phyloP scores from a whole-genome alignment of 768 basidiomycete species.

The Mycena indigotica region DNA sequence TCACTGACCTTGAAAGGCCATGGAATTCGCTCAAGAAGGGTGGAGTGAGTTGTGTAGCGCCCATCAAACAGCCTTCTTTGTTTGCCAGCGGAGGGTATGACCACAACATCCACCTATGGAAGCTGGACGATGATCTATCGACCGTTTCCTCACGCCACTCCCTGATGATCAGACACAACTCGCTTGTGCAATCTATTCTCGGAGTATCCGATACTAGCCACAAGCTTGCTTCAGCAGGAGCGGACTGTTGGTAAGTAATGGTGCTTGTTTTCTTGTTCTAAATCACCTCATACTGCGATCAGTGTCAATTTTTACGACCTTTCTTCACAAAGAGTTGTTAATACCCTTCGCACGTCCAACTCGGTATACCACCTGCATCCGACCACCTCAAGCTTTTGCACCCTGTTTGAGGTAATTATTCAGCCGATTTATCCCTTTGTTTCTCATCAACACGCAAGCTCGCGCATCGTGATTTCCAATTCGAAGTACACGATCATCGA shows the following conservation, averaged over 20 bases:
- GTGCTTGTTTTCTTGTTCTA: no score
- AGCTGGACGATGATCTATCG: constrained; percentile 35
- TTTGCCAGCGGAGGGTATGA: constrained; percentile 56
- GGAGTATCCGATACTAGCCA: constrained; percentile 46
- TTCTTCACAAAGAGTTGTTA: constrained; percentile 44
- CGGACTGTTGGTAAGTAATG: constrained; percentile 38
- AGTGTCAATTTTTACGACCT: constrained; percentile 48
- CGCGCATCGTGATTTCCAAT: constrained; percentile 52
- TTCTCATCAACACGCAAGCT: constrained; percentile 35
- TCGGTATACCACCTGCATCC: constrained; percentile 45
- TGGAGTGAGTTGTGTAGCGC: constrained; percentile 46
- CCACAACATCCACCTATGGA: constrained; percentile 52
- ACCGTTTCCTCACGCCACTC: constrained; percentile 31
- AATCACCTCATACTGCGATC: no score
- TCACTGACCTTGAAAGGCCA: constrained; percentile 27
- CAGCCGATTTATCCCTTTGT: constrained; percentile 3
- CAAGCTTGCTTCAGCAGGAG: constrained; percentile 50
- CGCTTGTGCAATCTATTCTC: constrained; percentile 46
- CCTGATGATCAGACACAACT: constrained; percentile 45
- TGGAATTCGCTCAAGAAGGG: constrained; percentile 38
- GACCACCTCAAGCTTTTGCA: constrained; percentile 40
- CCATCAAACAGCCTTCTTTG: constrained; percentile 41
- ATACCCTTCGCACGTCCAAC: constrained; percentile 45
- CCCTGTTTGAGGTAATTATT: constrained; percentile 43
- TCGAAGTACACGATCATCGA: constrained; percentile 53